These are phyloP conservation scores for Tylopilus intermedius DNA, from an alignment of 768 basidiomycete species.

Conservation along the genomic window DNA sequence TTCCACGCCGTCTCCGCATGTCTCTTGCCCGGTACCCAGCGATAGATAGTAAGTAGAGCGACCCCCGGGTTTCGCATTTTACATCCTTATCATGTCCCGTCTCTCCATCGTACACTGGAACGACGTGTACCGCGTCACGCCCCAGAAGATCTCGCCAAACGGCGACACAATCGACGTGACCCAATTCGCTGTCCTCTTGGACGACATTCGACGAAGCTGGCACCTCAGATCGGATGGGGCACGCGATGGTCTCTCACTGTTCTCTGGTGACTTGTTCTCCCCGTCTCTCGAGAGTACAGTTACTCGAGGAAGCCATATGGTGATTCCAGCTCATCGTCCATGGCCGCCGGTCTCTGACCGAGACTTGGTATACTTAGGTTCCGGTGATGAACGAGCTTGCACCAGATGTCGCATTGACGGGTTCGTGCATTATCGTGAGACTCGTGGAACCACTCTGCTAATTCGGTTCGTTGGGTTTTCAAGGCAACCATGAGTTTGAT, in stretches of 20 bases:
- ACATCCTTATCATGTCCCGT: conserved; percentile 28
- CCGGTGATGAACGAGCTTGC: conserved; percentile 79
- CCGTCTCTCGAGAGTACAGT: conserved; percentile 85
- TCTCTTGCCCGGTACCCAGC: background rate
- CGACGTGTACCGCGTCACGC: conserved; percentile 77
- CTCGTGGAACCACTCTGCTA: background rate
- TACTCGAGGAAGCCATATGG: conserved; percentile 90
- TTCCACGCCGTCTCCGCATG: background rate
- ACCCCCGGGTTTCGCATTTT: background rate
- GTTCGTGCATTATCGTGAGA: conserved; percentile 38
- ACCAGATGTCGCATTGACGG: conserved; percentile 74
- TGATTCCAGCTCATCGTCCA: conserved; percentile 27
- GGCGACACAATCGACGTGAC: conserved; percentile 76
- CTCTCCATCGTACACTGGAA: conserved; percentile 68
- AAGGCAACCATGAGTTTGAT: conserved; percentile 93
- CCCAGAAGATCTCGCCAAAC: conserved; percentile 58
- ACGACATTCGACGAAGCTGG: conserved; percentile 61
- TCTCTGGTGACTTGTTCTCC: conserved; percentile 87
- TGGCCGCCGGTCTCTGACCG: background rate
- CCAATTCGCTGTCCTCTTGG: conserved; percentile 71
- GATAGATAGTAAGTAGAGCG: conserved; percentile 1
- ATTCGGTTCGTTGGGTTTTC: background rate
- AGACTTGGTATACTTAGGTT: conserved; percentile 42
- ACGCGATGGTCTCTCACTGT: conserved; percentile 72
- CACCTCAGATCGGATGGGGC: conserved; percentile 40